Evolutionary conservation across 208 protist genomes (phyloP), one percentile per base, ranked within the genome.

Genomic region (Herpetomonas samuelpessoai): DNA sequence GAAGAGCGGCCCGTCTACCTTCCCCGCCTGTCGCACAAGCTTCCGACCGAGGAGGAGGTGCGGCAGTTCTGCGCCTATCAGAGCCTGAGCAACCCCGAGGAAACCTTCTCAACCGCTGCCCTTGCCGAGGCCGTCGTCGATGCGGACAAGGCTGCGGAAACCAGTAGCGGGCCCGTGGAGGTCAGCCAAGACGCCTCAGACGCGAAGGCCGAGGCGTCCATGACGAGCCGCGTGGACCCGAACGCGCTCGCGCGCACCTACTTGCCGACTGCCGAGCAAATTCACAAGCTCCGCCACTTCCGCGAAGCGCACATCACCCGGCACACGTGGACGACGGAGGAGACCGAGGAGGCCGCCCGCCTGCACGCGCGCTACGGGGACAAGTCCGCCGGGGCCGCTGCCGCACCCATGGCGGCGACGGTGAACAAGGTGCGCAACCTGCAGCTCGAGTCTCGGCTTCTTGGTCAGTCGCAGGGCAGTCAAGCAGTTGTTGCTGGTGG

Each of bases 41-140:
- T 72, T 14, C 84, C 84, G 3, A 76, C 65, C 6, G 49, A 65
- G 3, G 80, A 74, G 14, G 84, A 91, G 53, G 75, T 91, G 55
- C 30, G 65, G 30, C 72, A 70, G 4, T 91, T 79, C 68, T 91
- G 83, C 52, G 65, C 59, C 1, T 51, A 62, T 3, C 71, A 65
- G 38, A 71, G 67, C 2, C 56, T 66, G 24, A 45, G 29, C 16
- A 51, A 73, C 3, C 70, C 76, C 0, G 51, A 67, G 10, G 58
- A 81, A 52, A 50, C 56, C 49, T 71, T 71, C 62, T 31, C 14
- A 2, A 69, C 74, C 38, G 55, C 58, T 2, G 59, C 68, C 24
- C 50, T 69, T 2, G 61, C 27, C 18, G 71, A 65, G 7, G 41
- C 39, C 19, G 49, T 45, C 39, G 56, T 62, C 0, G 46, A 57